Base-by-base conservation (phyloP, 208 protist genomes). In the Trypanosoma cruzi region DNA sequence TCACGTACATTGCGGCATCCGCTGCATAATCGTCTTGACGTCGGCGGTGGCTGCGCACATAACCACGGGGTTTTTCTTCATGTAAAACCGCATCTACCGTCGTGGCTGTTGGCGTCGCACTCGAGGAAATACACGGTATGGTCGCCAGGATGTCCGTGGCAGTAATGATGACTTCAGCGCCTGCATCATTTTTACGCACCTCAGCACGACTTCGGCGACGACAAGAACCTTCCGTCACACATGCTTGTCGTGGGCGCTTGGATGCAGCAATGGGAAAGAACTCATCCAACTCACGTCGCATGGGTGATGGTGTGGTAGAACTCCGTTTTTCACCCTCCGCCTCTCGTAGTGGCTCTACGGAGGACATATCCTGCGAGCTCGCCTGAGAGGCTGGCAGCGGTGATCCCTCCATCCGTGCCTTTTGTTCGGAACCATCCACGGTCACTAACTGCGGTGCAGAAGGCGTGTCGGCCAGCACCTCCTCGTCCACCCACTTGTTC, bases 281-380 rank as follows among this genome's bases (percentile, higher is more conserved):
- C 26, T 59, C 77, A 22, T 82, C 77, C 37, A 82, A 49, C 54
- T 82, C 77, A 31, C 71, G 68, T 11, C 72, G 71, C 31, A 71
- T 61, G 11, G 71, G 77, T 44, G 77, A 82, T 11, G 77, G 68
- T 2, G 77, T 28, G n/a, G 16, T 28, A 24, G 11, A 26, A 11
- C 29, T n/a, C 2, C 18, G 14, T 3, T 60, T 34, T 37, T 46
- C 24, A 20, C 16, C 29, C 56, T 31, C 26, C 13, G 32, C 52
- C n/a, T 55, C 26, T 28, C 13, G 8, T 22, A 16, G 13, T 14
- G 22, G 26, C 53, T 0, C n/a, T 26, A 57, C 28, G 28, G 48
- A n/a, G 48, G 22, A 52, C 7, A 11, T 52, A 24, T n/a, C 24
- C 48, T 52, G n/a, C 6, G n/a, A 34, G 53, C 1, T 5, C 28